Percentiles rank a stretch among this genome's conserved stretches.
These are phyloP conservation scores for Chlamydomonas reinhardtii DNA, from an alignment of 163 green algal species.

Conservation along the genomic window DNA sequence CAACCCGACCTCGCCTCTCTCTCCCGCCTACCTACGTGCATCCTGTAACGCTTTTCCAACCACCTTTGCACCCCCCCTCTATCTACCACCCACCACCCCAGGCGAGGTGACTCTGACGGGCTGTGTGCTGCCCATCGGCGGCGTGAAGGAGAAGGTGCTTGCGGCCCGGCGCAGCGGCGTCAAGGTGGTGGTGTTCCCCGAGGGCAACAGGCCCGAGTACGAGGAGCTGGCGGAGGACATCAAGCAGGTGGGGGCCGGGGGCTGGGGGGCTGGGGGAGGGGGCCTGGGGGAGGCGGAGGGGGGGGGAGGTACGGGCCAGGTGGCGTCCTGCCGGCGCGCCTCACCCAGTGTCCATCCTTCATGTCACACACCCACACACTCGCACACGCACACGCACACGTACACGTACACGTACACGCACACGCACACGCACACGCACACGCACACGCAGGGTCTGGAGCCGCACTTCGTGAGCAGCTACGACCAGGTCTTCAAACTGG, in stretches of 20 bases:
- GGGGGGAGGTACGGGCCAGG: no score
- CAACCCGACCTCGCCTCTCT: no score
- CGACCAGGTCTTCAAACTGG: constrained; percentile 81
- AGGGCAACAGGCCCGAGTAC: constrained; percentile 89
- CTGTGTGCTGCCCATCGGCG: constrained; percentile 94
- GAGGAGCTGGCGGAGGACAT: constrained; percentile 90
- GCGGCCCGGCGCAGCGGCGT: constrained; percentile 82
- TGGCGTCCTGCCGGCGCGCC: no score
- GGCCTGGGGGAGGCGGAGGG: neutral
- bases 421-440: neutral
- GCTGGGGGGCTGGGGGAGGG: neutral
- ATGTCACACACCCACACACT: no score
- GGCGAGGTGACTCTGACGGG: constrained; percentile 95
- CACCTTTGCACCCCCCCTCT: neutral
- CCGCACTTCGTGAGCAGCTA: constrained; percentile 89
- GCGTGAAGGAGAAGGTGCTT: constrained; percentile 96
- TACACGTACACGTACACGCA: no score
- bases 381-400: no score
- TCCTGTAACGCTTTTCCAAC: no score
- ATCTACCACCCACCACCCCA: neutral
- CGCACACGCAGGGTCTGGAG: constrained; percentile 68
- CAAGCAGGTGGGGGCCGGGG: constrained; percentile 57
- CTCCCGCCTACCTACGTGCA: no score
- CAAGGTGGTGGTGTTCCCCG: constrained; percentile 84
- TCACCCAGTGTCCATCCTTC: no score